These are phyloP conservation scores for Penicillium samsonianum DNA, from an alignment of 495 filamentous ascomycete species.

Conservation along the genomic window DNA sequence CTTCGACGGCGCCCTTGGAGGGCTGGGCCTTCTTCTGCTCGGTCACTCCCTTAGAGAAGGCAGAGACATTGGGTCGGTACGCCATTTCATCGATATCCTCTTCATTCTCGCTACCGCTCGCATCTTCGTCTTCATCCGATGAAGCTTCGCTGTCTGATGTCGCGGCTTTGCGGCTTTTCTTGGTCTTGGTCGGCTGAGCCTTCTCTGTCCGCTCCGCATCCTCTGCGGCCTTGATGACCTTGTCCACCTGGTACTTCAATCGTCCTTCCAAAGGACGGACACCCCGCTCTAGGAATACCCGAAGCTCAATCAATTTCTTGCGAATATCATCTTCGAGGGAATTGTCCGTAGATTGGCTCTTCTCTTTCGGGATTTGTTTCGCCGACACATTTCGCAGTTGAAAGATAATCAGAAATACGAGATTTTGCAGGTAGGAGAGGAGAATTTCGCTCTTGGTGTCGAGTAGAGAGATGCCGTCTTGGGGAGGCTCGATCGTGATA, in stretches of 20 bases:
- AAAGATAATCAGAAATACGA: slow-evolving; percentile 83
- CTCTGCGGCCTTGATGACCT: slow-evolving; percentile 82
- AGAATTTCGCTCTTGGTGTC: slow-evolving; percentile 94
- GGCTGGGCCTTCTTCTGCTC: slow-evolving; percentile 28
- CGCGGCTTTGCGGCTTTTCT: slow-evolving; percentile 26
- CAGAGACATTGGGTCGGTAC: slow-evolving; percentile 65
- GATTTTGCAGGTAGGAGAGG: slow-evolving; percentile 91
- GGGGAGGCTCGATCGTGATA: slow-evolving; percentile 59
- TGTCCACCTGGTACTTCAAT: slow-evolving; percentile 85
- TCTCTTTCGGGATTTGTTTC: slow-evolving; percentile 29
- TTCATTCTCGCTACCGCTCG: slow-evolving; percentile 37
- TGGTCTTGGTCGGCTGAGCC: slow-evolving; percentile 29
- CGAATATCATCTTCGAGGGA: slow-evolving; percentile 62
- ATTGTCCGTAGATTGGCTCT: slow-evolving; percentile 26
- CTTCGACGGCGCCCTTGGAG: slow-evolving; percentile 27
- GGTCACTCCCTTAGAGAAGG: slow-evolving; percentile 48
- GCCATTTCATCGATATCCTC: slow-evolving; percentile 63
- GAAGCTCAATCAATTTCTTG: slow-evolving; percentile 79
- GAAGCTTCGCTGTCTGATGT: slow-evolving; percentile 29
- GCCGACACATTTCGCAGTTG: slow-evolving; percentile 62
- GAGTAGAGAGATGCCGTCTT: slow-evolving; percentile 89
- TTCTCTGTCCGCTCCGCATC: slow-evolving; percentile 58
- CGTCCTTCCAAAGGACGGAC: slow-evolving; percentile 84
- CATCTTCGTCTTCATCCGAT: slow-evolving; percentile 31
- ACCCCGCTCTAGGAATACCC: slow-evolving; percentile 87